Percentiles rank a stretch among this genome's conserved stretches.
These are phyloP conservation scores for Lasiosphaeriaceae sp. DNA, from an alignment of 495 filamentous ascomycete species.

Conservation along the genomic window DNA sequence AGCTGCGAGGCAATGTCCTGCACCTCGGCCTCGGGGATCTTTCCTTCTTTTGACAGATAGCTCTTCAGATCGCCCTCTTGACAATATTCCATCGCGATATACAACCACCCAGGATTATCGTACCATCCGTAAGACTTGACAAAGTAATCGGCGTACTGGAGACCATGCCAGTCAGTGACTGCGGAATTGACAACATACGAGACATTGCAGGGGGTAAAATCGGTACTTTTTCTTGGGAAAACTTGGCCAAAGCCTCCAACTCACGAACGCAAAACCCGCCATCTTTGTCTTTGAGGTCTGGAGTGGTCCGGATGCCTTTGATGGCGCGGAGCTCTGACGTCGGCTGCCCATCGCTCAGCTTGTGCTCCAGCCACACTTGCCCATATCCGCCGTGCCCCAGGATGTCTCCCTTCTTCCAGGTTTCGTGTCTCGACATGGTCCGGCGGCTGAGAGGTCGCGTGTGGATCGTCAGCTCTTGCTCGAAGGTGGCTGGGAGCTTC, in stretches of 20 bases:
- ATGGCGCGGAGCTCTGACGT: slow-evolving; percentile 22
- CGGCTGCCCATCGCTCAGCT: slow-evolving; percentile 16
- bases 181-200: too few relatives aligned
- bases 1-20: slow-evolving; percentile 38
- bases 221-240: slow-evolving; percentile 37
- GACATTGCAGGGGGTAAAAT: too few relatives aligned
- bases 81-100: slow-evolving; percentile 44
- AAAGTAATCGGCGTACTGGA: slow-evolving; percentile 17
- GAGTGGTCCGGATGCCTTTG: too few relatives aligned
- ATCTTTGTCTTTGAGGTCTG: too few relatives aligned
- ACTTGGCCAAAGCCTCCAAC: slow-evolving; percentile 40
- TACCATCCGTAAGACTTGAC: slow-evolving; percentile 40
- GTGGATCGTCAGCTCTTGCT: slow-evolving; percentile 1
- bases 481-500: not conserved
- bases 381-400: slow-evolving; percentile 32
- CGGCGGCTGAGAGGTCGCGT: not conserved
- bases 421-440: slow-evolving; percentile 21
- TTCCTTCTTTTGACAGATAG: slow-evolving; percentile 15
- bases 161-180: too few relatives aligned
- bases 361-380: slow-evolving; percentile 34
- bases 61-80: slow-evolving; percentile 29
- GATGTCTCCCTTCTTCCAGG: slow-evolving; percentile 22
- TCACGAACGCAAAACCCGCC: slow-evolving; percentile 32
- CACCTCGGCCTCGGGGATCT: slow-evolving; percentile 35
- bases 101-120: slow-evolving; percentile 25